Conservation (phyloP, 768 basidiomycete species). For the Lentinula guzmanii region DNA sequence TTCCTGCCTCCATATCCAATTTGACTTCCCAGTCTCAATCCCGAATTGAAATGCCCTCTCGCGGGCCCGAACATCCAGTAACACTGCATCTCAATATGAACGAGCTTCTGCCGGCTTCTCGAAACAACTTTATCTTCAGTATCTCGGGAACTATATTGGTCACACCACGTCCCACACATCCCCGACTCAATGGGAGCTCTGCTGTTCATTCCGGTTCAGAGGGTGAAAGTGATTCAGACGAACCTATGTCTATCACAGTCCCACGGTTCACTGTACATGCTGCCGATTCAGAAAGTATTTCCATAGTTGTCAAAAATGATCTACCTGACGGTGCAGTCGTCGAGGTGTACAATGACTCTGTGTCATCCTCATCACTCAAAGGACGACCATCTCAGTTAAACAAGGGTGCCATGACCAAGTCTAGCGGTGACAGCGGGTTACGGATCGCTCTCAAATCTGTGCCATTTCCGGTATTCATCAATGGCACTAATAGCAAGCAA, state of each 20-base stretch:
- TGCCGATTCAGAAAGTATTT: constrained; percentile 55
- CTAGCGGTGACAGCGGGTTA: neutral
- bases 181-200: constrained; percentile 12
- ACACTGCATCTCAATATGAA: constrained; percentile 80
- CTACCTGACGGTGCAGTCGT: constrained; percentile 40
- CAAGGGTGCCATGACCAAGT: constrained; percentile 45
- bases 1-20: constrained; percentile 35
- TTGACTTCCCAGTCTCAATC: constrained; percentile 25
- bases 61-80: constrained; percentile 54
- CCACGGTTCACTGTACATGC: constrained; percentile 68
- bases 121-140: constrained; percentile 59
- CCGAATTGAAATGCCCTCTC: constrained; percentile 13
- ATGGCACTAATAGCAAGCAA: constrained; percentile 10
- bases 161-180: constrained; percentile 32
- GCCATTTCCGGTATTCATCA: constrained; percentile 40
- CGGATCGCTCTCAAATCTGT: constrained; percentile 51
- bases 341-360: constrained; percentile 57
- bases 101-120: constrained; percentile 59
- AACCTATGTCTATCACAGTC: constrained; percentile 45
- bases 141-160: constrained; percentile 64
- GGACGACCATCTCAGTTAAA: constrained; percentile 41
- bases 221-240: constrained; percentile 20
- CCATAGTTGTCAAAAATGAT: constrained; percentile 57
- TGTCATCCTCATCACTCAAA: constrained; percentile 16
- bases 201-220: neutral